phyloP scores from a whole-genome alignment of 2,329 filamentous ascomycete genomes.

The Sporothrix sp. region DNA sequence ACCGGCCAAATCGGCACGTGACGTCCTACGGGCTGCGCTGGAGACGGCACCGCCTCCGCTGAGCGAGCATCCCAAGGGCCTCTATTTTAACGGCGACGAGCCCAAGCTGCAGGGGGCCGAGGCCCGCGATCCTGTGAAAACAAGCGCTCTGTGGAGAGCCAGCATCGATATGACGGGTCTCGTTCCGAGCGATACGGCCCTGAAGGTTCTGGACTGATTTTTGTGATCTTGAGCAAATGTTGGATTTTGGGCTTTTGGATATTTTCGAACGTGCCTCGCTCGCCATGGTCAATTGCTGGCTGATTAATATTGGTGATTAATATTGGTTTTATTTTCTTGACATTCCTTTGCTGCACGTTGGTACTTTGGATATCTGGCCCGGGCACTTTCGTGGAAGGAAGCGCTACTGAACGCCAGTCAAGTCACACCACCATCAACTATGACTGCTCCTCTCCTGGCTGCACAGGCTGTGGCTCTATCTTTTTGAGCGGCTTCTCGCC shows the following conservation, averaged over 20 bases:
- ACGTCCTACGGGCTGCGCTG: slow-evolving; percentile 24
- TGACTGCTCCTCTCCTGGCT: background rate
- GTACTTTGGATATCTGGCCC: background rate
- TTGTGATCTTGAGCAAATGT: background rate
- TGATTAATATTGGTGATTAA: background rate
- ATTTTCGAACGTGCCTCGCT: no score
- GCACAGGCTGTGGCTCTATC: background rate
- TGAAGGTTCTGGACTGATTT: slow-evolving; percentile 21
- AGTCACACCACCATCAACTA: no score
- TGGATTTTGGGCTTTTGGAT: no score
- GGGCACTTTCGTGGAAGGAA: background rate
- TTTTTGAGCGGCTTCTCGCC: slow-evolving; percentile 16
- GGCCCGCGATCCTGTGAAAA: slow-evolving; percentile 23
- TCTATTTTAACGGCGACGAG: slow-evolving; percentile 24
- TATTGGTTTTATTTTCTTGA: background rate
- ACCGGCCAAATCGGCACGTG: slow-evolving; percentile 22
- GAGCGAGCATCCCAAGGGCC: slow-evolving; percentile 23
- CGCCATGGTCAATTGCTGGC: no score
- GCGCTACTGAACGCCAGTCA: no score
- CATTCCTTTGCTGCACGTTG: background rate
- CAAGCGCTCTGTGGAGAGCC: slow-evolving; percentile 23
- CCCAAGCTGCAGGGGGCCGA: slow-evolving; percentile 19
- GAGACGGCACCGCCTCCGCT: slow-evolving; percentile 17
- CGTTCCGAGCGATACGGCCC: slow-evolving; percentile 22
- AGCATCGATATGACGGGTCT: slow-evolving; percentile 21